These are phyloP conservation scores for Coniochaeta prunicola DNA, from an alignment of 2,329 filamentous ascomycete species.

Conservation along the genomic window DNA sequence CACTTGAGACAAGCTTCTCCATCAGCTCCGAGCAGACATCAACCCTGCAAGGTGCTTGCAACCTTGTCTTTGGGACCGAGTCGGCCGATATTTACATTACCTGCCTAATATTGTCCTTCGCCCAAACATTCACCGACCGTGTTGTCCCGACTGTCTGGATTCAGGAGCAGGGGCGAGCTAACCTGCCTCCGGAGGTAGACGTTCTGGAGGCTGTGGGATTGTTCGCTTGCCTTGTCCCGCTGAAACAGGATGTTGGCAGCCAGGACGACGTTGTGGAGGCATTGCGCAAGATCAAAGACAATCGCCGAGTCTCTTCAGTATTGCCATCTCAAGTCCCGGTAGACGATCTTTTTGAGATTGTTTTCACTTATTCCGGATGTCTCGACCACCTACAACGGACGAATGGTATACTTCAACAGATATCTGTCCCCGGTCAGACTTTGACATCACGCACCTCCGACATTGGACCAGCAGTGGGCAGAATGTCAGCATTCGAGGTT, in stretches of 20 bases:
- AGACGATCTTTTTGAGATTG: slow-evolving; percentile 47
- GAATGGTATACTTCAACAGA: slow-evolving; percentile 41
- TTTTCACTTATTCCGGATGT: slow-evolving; percentile 49
- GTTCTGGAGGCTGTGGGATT: slow-evolving; percentile 51
- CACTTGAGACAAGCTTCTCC: slow-evolving; percentile 32
- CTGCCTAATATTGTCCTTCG: slow-evolving; percentile 47
- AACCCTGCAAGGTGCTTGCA: slow-evolving; percentile 33
- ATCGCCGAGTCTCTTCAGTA: slow-evolving; percentile 33
- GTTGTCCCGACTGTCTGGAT: slow-evolving; percentile 45
- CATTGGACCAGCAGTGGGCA: slow-evolving; percentile 36
- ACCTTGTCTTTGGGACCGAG: slow-evolving; percentile 42
- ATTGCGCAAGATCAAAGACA: slow-evolving; percentile 46
- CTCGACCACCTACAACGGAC: slow-evolving; percentile 39
- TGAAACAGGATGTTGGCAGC: slow-evolving; percentile 34
- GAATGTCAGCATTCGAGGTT: slow-evolving; percentile 44
- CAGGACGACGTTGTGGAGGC: slow-evolving; percentile 42
- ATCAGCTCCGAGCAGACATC: slow-evolving; percentile 33
- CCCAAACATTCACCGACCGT: slow-evolving; percentile 46
- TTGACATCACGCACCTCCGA: slow-evolving; percentile 32
- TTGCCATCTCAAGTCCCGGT: too few relatives aligned
- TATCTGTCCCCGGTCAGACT: slow-evolving; percentile 30
- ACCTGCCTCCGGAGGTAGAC: slow-evolving; percentile 37
- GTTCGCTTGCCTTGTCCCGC: slow-evolving; percentile 51
- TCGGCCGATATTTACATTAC: slow-evolving; percentile 46
- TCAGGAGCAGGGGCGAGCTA: slow-evolving; percentile 41